Evolutionary conservation across 179 eudicot genomes (phyloP).

Genomic region (Corrigiola litoralis): DNA sequence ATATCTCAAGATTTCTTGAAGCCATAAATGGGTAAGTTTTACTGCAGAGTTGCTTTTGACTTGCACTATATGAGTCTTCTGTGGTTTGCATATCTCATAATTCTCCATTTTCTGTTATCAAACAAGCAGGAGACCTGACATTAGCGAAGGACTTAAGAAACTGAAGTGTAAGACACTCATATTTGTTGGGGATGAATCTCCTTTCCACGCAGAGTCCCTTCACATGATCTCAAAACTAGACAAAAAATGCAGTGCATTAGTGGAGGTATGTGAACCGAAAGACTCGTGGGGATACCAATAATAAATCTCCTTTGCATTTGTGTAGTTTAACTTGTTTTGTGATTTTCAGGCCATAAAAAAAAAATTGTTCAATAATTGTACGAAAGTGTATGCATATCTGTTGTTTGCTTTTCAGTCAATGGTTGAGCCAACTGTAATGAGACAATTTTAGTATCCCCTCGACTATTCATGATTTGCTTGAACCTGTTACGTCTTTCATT

Average conservation of each 20-base stretch:
- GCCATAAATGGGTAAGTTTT: constrained; percentile 73
- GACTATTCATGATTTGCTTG: too few relatives aligned
- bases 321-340: neutral
- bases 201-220: constrained; percentile 81
- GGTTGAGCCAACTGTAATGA: too few relatives aligned
- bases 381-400: too few relatives aligned
- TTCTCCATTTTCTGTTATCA: neutral
- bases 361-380: too few relatives aligned
- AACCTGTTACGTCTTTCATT: too few relatives aligned
- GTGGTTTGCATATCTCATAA: neutral
- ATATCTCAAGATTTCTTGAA: constrained; percentile 83
- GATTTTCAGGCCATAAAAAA: too few relatives aligned
- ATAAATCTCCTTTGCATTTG: too few relatives aligned
- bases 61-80: too few relatives aligned
- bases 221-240: constrained; percentile 83
- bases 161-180: constrained; percentile 84
- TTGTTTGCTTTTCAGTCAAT: too few relatives aligned
- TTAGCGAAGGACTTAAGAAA: constrained; percentile 66
- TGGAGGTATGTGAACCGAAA: constrained; percentile 59
- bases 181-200: constrained; percentile 89
- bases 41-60: too few relatives aligned
- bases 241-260: constrained; percentile 80
- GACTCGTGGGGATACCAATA: neutral
- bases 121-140: constrained; percentile 78
- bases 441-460: too few relatives aligned